Conservation (phyloP, 257 asterid genomes). For the Galeopsis tetrahit region DNA sequence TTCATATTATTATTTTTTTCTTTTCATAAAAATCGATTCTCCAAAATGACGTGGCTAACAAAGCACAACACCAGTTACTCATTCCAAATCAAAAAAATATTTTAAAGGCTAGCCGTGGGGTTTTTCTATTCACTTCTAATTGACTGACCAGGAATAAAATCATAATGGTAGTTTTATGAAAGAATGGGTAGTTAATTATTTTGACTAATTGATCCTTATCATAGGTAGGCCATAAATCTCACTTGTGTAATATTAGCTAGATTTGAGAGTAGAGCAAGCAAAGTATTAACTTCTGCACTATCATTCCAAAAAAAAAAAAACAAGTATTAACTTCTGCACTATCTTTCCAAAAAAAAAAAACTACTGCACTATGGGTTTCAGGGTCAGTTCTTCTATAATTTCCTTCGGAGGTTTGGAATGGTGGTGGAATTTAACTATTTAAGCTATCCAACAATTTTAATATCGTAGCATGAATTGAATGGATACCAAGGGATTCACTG, state of each 20-base stretch:
- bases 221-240: background rate
- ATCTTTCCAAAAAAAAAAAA: no score
- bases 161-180: background rate
- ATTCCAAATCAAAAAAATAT: background rate
- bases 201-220: background rate
- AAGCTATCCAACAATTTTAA: background rate
- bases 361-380: background rate
- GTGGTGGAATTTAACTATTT: background rate
- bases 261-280: background rate
- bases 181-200: background rate
- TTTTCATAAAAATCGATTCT: background rate
- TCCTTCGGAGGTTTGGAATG: background rate
- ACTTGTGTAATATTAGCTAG: background rate
- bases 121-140: conserved; percentile 3
- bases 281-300: background rate
- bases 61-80: background rate
- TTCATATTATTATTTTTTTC: background rate
- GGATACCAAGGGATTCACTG: conserved; percentile 1
- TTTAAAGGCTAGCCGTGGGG: background rate
- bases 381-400: background rate
- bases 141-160: background rate
- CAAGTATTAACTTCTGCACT: no score
- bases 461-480: background rate
- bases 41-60: conserved; percentile 6
- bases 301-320: background rate